Evolutionary conservation across 371 early-diverging fungal species (phyloP).

Genomic region (Paraphysoderma sedebokerense): DNA sequence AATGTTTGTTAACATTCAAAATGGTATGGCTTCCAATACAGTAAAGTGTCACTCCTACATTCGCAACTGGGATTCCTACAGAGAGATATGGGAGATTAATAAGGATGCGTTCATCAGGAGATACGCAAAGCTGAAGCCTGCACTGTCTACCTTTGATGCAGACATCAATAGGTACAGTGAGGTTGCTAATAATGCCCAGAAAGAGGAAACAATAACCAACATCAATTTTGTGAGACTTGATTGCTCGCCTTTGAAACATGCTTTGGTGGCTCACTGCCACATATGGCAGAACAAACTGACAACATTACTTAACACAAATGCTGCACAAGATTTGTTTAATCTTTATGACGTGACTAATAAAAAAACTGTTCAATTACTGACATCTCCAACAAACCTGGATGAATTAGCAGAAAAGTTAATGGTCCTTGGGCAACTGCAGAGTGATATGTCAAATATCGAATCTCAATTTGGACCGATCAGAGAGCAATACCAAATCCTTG

Average conservation of each 20-base stretch:
- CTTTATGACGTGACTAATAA: conserved; percentile 26
- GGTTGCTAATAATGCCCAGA: conserved; percentile 39
- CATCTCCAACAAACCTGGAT: conserved; percentile 25
- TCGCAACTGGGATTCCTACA: conserved; percentile 34
- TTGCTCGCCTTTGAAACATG: conserved; percentile 32
- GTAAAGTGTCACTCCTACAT: conserved; percentile 28
- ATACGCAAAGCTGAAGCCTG: conserved; percentile 37
- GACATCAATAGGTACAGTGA: conserved; percentile 42
- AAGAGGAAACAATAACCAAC: conserved; percentile 35
- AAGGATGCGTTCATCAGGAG: conserved; percentile 41
- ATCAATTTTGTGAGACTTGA: conserved; percentile 33
- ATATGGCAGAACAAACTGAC: conserved; percentile 37
- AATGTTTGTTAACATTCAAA: conserved; percentile 25
- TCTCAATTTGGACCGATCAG: conserved; percentile 31
- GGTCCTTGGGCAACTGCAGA: conserved; percentile 21
- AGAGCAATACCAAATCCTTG: conserved; percentile 34
- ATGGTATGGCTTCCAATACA: conserved; percentile 30
- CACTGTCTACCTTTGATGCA: conserved; percentile 37
- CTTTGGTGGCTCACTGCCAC: conserved; percentile 30
- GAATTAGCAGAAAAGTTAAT: conserved; percentile 22
- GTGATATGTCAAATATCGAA: conserved; percentile 18
- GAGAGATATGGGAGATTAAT: conserved; percentile 44
- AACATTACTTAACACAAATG: conserved; percentile 30
- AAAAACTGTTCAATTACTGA: conserved; percentile 17
- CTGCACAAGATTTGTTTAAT: conserved; percentile 19